A percentile compares a stretch with the other conserved stretches of the same genome.
Conservation (phyloP, 495 filamentous ascomycete species). For the Friedmanniomyces simplex region DNA sequence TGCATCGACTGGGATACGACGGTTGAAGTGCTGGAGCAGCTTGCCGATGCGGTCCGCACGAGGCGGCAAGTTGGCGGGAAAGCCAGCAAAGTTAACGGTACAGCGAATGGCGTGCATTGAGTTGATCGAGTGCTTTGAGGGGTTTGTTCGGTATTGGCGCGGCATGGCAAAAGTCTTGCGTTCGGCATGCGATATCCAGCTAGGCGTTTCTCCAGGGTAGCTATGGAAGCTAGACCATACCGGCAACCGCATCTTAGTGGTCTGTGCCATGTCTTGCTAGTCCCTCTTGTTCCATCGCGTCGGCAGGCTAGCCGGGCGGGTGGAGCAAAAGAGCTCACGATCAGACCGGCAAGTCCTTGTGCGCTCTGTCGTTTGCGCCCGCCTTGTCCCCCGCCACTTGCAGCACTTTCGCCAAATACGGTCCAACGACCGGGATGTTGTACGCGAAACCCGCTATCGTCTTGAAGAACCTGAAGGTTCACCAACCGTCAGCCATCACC, state of each 20-base stretch:
- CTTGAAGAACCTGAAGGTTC: slow-evolving; percentile 13
- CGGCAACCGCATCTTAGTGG: neutral
- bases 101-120: slow-evolving; percentile 12
- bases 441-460: slow-evolving; percentile 80
- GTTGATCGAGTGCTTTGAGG: neutral
- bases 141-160: neutral
- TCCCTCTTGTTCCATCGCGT: neutral
- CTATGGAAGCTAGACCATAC: neutral
- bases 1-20: slow-evolving; percentile 94
- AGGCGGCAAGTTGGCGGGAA: slow-evolving; percentile 42
- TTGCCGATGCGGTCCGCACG: slow-evolving; percentile 74
- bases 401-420: slow-evolving; percentile 61
- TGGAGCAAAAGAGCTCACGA: too few relatives aligned
- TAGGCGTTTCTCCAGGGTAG: neutral
- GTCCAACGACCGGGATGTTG: slow-evolving; percentile 75
- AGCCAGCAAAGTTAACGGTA: slow-evolving; percentile 19
- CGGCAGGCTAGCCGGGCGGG: neutral
- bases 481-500: neutral
- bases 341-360: slow-evolving; percentile 25
- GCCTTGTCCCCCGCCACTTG: slow-evolving; percentile 51
- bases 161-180: neutral
- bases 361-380: slow-evolving; percentile 20
- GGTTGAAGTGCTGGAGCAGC: slow-evolving; percentile 69
- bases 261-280: neutral
- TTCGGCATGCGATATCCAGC: slow-evolving; percentile 3